phyloP scores from a whole-genome alignment of 1,139 yeast species.

The Magnusiomyces ingens region DNA sequence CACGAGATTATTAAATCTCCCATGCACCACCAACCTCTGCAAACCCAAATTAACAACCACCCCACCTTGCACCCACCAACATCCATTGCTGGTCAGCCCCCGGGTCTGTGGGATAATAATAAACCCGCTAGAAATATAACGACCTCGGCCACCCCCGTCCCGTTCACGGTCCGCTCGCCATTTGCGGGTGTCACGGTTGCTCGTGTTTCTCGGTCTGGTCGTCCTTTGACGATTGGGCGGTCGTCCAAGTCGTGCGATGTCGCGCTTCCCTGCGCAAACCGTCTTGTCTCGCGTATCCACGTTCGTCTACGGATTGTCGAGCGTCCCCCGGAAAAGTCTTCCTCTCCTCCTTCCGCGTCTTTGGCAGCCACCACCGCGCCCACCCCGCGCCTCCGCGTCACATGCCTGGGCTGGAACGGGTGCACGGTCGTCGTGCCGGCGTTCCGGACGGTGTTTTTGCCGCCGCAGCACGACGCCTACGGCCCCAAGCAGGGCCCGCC shows the following conservation, averaged over 20 bases:
- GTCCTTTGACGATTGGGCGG: conserved; percentile 47
- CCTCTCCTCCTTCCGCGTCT: no score
- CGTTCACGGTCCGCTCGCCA: conserved; percentile 26
- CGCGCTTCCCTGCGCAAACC: conserved; percentile 48
- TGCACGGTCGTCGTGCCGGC: conserved; percentile 54
- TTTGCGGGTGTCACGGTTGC: conserved; percentile 29
- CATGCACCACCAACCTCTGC: neutral
- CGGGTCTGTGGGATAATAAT: neutral
- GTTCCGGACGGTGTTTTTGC: conserved; percentile 5
- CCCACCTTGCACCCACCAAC: neutral
- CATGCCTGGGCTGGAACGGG: conserved; percentile 69
- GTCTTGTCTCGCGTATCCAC: conserved; percentile 64
- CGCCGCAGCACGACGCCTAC: no score
- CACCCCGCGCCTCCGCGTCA: conserved; percentile 34
- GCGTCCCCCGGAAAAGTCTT: neutral
- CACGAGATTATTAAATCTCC: no score
- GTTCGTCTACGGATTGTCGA: conserved; percentile 36
- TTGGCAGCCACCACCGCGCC: no score
- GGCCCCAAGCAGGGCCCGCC: no score
- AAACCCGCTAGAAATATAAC: conserved; percentile 17
- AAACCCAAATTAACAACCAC: neutral
- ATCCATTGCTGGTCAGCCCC: neutral
- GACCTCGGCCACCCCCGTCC: conserved; percentile 17
- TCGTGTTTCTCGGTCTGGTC: conserved; percentile 31
- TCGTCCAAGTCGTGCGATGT: conserved; percentile 58